Base-by-base conservation (phyloP, 768 basidiomycete species). In the Agrocybe pediades region DNA sequence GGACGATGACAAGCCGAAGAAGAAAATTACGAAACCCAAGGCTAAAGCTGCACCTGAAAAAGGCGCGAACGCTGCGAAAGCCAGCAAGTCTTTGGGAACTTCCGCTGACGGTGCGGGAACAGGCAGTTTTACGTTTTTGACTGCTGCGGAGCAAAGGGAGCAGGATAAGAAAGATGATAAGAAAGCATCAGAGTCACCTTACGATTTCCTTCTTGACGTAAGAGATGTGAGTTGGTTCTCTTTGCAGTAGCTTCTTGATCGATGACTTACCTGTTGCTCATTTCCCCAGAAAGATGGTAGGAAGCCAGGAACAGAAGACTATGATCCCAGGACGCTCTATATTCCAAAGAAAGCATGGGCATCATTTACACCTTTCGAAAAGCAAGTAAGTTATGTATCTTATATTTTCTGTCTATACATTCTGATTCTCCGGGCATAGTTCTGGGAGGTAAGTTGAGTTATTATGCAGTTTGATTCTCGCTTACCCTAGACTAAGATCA, bases 301-400 rank as follows among this genome's bases (percentile, higher is more conserved):
- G 46, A 75, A 80, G 51, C 91, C 92, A 21, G 84, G 82, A n/a
- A 83, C 96, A 56, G 84, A 88, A 0, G 84, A 87, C 13, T 98
- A 98, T 62, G 96, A 99, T 63, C 92, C 92, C 6, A 77, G 95
- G 45, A 97, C 97, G 0, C 69, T 98, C 26, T 83, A 80, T 64
- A 82, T 99, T 48, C 95, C 95, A 0, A 69, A 79, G 24, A 79
- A 74, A 40, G 84, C 86, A 0, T 96, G 95, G 93, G 74, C 76
- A 23, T 74, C 76, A 0, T 96, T 99, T 63, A 96, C 95, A 2
- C 94, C 95, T 0, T 99, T 99, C 65, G 97, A 99, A 73, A 94
- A 86, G 62, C 94, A 92, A 80, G 87, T 68, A 92, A 78, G 87
- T 68, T 43, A 46, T 29, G 24, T 7, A 49, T 30, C 8, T 46